Base-by-base conservation (phyloP, 805 yeast species). In the Saccharomycopsis fodiens region DNA sequence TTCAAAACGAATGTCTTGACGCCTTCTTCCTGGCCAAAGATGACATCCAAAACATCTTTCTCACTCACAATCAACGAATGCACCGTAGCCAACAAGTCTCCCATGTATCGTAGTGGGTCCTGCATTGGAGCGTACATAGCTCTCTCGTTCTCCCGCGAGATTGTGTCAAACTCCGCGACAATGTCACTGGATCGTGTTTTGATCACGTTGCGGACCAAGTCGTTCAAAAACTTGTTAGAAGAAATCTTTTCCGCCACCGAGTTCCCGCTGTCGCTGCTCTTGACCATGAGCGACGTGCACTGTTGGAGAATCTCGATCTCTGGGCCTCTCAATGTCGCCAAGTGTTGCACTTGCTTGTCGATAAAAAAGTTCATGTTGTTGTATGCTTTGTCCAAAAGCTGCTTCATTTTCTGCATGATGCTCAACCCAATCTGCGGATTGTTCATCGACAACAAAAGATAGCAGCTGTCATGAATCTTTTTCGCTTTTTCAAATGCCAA, bases 41-140 rank as follows among this genome's bases (percentile, higher is more conserved):
- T 63, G 16, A 79, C 70, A 6, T 71, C 70, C 3, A 91, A 71
- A 25, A 82, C 70, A 57, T 93, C 98, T 35, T 79, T 72, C 61
- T 93, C 98, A 62, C 86, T 85, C 3, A 88, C 95, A 25, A 88
- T 79, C 3, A 85, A 72, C 1, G 89, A 76, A 59, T 93, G 97
- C 1, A 88, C 72, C 67, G 84, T 85, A 0, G 97, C 97, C 32
- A 93, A 65, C 27, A 93, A 71, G 59, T 88, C 96, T 21, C 97
- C 95, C 15, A 86, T 68, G 52, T 80, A 89, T 45, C 96, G 69
- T 21, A 79, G 68, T 1, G 96, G 85, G 59, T 91, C 96, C 59
- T 83, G 83, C 0, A 85, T 81, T 6, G 82, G 74, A 37, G 82
- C 63, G 25, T 77, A 72, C 19, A 86, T 68, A 1, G 88, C 84